Base-by-base conservation (phyloP, 306 rosid genomes). In the Trifolium pratense region DNA sequence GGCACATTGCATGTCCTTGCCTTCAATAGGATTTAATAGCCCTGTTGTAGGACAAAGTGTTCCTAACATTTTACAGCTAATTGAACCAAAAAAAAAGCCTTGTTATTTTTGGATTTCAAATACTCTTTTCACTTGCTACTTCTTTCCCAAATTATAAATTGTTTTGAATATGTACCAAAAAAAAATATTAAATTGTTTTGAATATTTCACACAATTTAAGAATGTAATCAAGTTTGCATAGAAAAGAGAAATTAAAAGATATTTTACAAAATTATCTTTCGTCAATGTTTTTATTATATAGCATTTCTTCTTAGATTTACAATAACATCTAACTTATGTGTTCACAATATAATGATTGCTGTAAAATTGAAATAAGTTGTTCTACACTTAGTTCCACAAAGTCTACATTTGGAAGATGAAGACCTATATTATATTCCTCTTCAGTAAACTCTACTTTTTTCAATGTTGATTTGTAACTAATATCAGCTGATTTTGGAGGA, bases 401-500 rank as follows among this genome's bases (percentile, higher is more conserved):
- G 71, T 79, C 84, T 15, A 69, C 74, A 74, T 61, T 85, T n/a
- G 96, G 94, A 85, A 91, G 97, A 84, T 82, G 52, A 74, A 93
- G 88, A 79, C 86, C 90, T 51, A 40, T 32, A 26, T 25, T 74
- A 83, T 79, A 91, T 58, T 91, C 94, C 1, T 81, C 85, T 66
- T 79, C 85, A 11, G 55, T 75, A 46, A 91, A 84, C 74, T 89
- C 90, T 3, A 66, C 68, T 68, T 71, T 77, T 51, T 75, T 85
- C 79, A 93, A 70, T 5, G 88, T 82, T 74, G 71, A 59, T 77
- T 40, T 87, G 79, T 84, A 91, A 71, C 79, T 89, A 74, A 7
- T 77, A 34, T 64, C 60, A 29, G 97, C 91, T 20, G 83, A 88
- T 78, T 79, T 82, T 34, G 93, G 92, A 64, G 85, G 92, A 72